Base-by-base conservation (phyloP, 2,329 filamentous ascomycete species). In the Penicillium sp. region DNA sequence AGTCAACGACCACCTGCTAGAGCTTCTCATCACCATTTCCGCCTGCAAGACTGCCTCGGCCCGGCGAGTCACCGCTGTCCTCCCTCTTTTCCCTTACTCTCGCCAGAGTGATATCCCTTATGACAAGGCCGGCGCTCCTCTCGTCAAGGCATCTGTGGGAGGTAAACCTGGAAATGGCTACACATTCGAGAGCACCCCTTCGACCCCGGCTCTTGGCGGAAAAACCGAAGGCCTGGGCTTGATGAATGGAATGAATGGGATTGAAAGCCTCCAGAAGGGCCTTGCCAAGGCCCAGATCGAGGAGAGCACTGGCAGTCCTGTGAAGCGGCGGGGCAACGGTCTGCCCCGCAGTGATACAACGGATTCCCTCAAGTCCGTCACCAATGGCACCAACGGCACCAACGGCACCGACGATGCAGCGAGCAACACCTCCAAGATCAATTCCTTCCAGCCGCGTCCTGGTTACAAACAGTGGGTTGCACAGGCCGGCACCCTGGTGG, bases 401-500 rank as follows among this genome's bases (percentile, higher is more conserved):
- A 75, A 73, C 52, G 76, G 72, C 55, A 81, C 77, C 64, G 82
- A 87, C 63, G 83, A 87, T 61, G 78, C 81, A 57, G 77, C 81
- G 61, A 82, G 81, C 63, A 74, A 76, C 43, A 70, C 73, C 15
- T 73, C 75, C 31, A 77, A 76, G 52, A 76, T 75, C 50, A 77
- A 76, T 61, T 77, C 84, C 67, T 86, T 86, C 67, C 81, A 88
- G 67, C 83, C 88, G 19, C 90, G 91, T 66, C 88, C 90, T 7
- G 93, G 93, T 44, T 98, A 98, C 71, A 93, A 93, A 75, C 88
- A 95, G 73, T 98, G 93, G 93, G 91, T 98, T 56, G 93, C 93
- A 21, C 93, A 97, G 73, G 90, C 93, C 37, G 93, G 93, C 53
- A 97, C 90, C 28, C 79, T 98, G 50, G 86, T 98, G 43, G 93